phyloP scores from a whole-genome alignment of 345 rosid species.

The Carallia pectinifolia region DNA sequence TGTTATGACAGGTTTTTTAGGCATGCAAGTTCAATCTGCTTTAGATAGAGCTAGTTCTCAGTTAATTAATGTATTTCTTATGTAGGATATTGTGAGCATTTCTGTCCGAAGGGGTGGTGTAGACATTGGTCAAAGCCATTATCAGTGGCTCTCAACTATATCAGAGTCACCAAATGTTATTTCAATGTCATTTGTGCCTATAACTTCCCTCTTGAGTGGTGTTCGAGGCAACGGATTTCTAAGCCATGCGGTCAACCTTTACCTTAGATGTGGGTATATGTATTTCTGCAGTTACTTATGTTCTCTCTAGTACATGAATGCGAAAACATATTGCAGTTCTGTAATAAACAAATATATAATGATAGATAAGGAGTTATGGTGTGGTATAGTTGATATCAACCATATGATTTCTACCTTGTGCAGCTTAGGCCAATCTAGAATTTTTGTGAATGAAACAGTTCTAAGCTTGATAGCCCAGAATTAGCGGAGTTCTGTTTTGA shows the following conservation, averaged over 20 bases:
- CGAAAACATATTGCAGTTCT: background rate
- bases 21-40: too few species aligned
- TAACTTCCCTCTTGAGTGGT: constrained; percentile 79
- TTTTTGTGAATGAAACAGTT: background rate
- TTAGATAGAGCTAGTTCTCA: constrained; percentile 2
- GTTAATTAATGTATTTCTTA: background rate
- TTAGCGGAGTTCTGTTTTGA: background rate
- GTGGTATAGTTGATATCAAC: background rate
- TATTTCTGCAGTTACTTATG: constrained; percentile 8
- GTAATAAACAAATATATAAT: background rate
- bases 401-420: background rate
- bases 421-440: background rate
- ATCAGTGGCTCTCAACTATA: constrained; percentile 81
- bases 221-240: constrained; percentile 84
- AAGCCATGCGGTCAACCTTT: constrained; percentile 83
- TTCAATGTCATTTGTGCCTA: constrained; percentile 91
- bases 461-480: background rate
- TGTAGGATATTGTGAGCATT: constrained; percentile 55
- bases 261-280: constrained; percentile 75
- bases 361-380: background rate
- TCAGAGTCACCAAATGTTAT: constrained; percentile 75
- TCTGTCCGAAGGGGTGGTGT: constrained; percentile 69
- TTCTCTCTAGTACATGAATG: background rate
- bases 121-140: constrained; percentile 69
- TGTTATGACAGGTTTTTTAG: background rate